Conservation (phyloP, 495 filamentous ascomycete genomes). For the Neurospora terricola region DNA sequence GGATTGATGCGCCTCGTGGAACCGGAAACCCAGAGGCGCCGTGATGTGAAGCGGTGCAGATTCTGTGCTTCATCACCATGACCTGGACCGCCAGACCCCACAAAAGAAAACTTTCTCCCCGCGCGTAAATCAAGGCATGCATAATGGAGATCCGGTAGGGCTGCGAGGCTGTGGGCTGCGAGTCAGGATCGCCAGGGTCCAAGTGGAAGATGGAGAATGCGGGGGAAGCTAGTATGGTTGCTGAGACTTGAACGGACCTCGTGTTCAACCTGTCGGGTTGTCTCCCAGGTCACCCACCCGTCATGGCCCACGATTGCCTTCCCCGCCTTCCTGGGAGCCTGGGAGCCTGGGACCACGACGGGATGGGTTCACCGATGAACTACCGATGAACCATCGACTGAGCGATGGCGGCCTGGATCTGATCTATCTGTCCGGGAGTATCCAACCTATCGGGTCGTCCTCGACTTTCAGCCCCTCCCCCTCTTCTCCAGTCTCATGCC, state of each 20-base stretch:
- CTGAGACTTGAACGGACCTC: not conserved
- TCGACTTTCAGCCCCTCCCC: not conserved
- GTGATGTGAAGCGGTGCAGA: not conserved
- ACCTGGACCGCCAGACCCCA: not conserved
- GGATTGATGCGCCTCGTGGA: not conserved
- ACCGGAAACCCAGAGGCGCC: not conserved
- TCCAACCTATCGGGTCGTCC: not conserved
- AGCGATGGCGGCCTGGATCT: not conserved
- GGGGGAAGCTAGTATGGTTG: not conserved
- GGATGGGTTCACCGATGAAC: not conserved
- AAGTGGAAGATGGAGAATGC: conserved; percentile 1
- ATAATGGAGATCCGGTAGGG: not conserved
- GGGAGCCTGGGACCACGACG: not conserved
- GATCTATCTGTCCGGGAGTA: not conserved
- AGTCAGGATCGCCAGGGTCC: not conserved
- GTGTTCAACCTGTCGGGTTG: not conserved
- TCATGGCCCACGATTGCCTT: not conserved
- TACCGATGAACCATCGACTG: not conserved
- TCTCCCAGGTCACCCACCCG: not conserved
- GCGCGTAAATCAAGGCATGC: not conserved
- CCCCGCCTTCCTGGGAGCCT: not conserved
- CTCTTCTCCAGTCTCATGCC: not conserved
- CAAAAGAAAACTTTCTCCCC: not conserved
- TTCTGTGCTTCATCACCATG: not conserved
- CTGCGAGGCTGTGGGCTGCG: not conserved